Evolutionary conservation across 192 early-diverging fungal genomes (phyloP).

Genomic region (Coemansia sp.): DNA sequence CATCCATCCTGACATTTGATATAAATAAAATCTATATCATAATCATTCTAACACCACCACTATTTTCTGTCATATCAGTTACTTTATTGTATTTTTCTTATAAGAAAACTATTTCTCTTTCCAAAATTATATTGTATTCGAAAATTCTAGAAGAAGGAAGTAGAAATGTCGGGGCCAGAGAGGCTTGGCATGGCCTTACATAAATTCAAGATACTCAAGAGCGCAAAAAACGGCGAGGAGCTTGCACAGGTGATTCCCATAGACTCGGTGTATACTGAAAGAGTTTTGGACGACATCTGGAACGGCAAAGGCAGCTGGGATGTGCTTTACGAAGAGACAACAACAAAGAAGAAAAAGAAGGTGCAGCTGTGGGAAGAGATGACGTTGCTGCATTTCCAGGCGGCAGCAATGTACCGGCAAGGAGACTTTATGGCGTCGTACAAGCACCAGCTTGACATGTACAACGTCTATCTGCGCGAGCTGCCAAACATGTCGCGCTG

Average conservation of each 20-base stretch:
- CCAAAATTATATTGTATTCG: not conserved
- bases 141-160: not conserved
- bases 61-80: no score
- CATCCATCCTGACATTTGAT: no score
- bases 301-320: slow-evolving; percentile 28
- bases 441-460: slow-evolving; percentile 25
- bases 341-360: not conserved
- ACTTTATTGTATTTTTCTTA: not conserved
- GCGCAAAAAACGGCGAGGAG: slow-evolving; percentile 25
- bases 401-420: slow-evolving; percentile 18
- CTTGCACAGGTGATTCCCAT: slow-evolving; percentile 24
- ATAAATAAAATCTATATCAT: no score
- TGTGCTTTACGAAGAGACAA: slow-evolving; percentile 4
- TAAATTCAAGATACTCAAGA: slow-evolving; percentile 31
- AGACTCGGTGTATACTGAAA: slow-evolving; percentile 20
- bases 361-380: slow-evolving; percentile 23
- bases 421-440: slow-evolving; percentile 34
- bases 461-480: slow-evolving; percentile 37
- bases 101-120: not conserved
- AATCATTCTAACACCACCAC: no score
- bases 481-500: slow-evolving; percentile 39
- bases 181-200: slow-evolving; percentile 23
- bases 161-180: slow-evolving; percentile 17
- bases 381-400: slow-evolving; percentile 28
- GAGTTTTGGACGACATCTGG: slow-evolving; percentile 28